Evolutionary conservation across 495 filamentous ascomycete species (phyloP), one percentile per base, ranked within the genome.

Genomic region (Penicilliopsis zonata): DNA sequence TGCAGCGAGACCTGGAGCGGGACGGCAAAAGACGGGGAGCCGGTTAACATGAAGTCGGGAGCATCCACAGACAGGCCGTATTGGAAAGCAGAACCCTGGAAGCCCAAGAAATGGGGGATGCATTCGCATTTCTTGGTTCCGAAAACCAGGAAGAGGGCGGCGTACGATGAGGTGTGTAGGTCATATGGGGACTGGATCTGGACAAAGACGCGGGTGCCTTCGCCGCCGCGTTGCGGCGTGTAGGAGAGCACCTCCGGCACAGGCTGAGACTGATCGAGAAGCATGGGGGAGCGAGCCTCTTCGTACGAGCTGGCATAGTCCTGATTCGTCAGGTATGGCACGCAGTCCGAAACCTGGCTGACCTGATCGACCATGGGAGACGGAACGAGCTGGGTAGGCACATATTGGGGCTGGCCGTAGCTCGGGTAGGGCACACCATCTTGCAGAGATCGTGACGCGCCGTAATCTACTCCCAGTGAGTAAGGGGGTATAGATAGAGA

Each of bases 181-280:
- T 94, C 84, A 50, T 80, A 81, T 18, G 75, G 69, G 9, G 76
- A 78, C 38, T 74, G 71, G 28, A 94, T 72, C 49, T 81, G 75
- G 31, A 94, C 69, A 25, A 67, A 59, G 5, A 95, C 60, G 38
- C 72, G 69, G 9, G 78, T 79, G 31, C 82, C 82, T 47, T 70
- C 65, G 2, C 62, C 47, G 15, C 88, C 90, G 42, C 65, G 53
- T 21, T 61, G 59, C 10, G 90, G 88, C 20, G 67, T 57, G 50
- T 74, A 84, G 26, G 72, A 76, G 18, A 70, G 61, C 31, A 94
- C 61, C 42, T 76, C 67, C 18, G 80, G 72, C 23, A 61, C 10
- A 36, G 54, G 56, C 6, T 46, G 51, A 33, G 42, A 22, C n/a
- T 49, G 50, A 18, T 38, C 35, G 18, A 33, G 47, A 18, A 61